Percentiles rank a stretch among this genome's conserved stretches.
Conservation (phyloP, 1,139 yeast genomes). For the Diutina catenulata region DNA sequence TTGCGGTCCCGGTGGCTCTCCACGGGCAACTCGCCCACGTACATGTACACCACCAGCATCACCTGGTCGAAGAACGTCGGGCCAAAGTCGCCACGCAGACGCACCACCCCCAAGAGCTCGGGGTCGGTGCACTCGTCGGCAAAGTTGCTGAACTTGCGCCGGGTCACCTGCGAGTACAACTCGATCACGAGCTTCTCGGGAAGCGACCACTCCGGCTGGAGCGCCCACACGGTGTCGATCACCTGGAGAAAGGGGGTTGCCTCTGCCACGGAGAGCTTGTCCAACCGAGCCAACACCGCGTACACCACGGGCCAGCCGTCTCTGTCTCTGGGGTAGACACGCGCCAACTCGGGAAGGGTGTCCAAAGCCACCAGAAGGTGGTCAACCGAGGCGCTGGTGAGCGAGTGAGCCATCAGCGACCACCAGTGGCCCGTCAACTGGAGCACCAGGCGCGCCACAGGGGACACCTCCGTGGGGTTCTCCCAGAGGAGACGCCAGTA, state of each 20-base stretch:
- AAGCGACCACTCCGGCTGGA: conserved; percentile 30
- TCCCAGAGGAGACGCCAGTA: not conserved
- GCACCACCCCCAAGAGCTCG: conserved; percentile 15
- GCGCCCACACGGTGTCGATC: too few species aligned
- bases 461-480: not conserved
- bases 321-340: conserved; percentile 6
- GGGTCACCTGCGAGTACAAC: conserved; percentile 20
- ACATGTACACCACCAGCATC: conserved; percentile 23
- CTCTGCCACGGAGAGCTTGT: conserved; percentile 9
- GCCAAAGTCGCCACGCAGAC: conserved; percentile 20
- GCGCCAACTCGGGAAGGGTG: conserved; percentile 6
- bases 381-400: conserved; percentile 7
- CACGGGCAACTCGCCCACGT: conserved; percentile 19
- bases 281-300: conserved; percentile 16
- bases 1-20: conserved; percentile 12
- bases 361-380: conserved; percentile 7
- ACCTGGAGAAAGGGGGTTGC: too few species aligned
- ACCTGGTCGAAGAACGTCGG: conserved; percentile 27
- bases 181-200: conserved; percentile 23
- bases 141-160: conserved; percentile 27
- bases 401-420: conserved; percentile 11
- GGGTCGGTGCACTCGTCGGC: conserved; percentile 21
- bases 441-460: not conserved
- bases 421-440: conserved; percentile 13
- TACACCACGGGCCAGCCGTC: conserved; percentile 15